Base-by-base conservation (phyloP, 1,139 yeast genomes). In the Pichia sp. region DNA sequence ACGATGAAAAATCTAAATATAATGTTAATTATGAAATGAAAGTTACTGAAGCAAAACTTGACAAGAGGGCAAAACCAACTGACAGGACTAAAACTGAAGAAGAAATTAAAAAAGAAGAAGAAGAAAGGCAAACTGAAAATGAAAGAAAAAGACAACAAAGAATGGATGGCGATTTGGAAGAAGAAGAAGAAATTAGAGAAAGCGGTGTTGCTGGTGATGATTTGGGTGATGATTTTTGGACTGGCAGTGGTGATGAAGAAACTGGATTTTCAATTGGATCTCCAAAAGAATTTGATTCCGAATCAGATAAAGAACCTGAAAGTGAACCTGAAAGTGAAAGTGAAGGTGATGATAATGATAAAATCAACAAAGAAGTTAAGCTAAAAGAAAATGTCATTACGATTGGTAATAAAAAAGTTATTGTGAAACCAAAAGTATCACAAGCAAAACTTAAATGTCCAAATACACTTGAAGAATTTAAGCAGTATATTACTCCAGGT, bases 11-110 rank as follows among this genome's bases (percentile, higher is more conserved):
- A 53, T 68, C 74, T 1, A 68, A 68, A 11, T 74, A 71, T 43
- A 85, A 81, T 56, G 68, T 72, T 11, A 79, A 73, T 34, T 94
- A 92, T 65, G 97, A 90, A 60, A 74, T 72, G 57, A 78, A 80
- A 56, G 90, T 92, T 33, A 78, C 86, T 52, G 92, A 86, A 60
- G 75, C 92, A 61, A 82, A 83, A 5, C 76, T 86, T 62, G 98
- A 94, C 52, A 79, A 85, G 61, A 77, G 97, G 59, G 90, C 97
- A 0, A 89, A 79, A 8, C 98, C 98, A n/a, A 81, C 94, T n/a
- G 96, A 89, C 53, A 76, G 97, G 66, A 89, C 97, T 1, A 88
- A 90, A 67, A 90, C 97, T 0, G 87, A 79, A 1, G 96, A 92
- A 63, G 98, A 94, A 66, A 53, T 89, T 27, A 75, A 72, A 40